Conservation (phyloP, 192 early-diverging fungal genomes). For the Coemansia sp. region DNA sequence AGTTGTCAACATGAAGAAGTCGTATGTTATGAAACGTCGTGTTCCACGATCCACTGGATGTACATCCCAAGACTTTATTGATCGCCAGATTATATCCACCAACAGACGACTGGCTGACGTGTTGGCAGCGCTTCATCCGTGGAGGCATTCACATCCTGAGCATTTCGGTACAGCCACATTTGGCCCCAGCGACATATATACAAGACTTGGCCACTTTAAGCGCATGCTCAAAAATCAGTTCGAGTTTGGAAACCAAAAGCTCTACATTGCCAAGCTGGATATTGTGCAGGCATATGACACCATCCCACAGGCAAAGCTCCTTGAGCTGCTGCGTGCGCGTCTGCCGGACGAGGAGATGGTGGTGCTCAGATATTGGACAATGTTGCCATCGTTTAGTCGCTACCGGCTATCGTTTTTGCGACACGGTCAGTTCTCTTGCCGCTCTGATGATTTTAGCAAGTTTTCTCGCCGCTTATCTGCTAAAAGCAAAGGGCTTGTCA, state of each 20-base stretch:
- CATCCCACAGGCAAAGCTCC: constrained; percentile 72
- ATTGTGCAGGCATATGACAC: constrained; percentile 76
- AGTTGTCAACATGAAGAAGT: constrained; percentile 68
- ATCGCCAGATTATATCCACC: constrained; percentile 14
- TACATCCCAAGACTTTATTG: constrained; percentile 12
- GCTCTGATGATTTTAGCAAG: constrained; percentile 47
- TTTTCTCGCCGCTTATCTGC: constrained; percentile 53
- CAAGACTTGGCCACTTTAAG: constrained; percentile 50
- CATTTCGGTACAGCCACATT: constrained; percentile 43
- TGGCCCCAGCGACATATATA: constrained; percentile 53
- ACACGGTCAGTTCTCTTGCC: constrained; percentile 32
- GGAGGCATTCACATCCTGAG: constrained; percentile 19
- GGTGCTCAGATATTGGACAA: constrained; percentile 62
- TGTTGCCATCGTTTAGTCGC: constrained; percentile 42
- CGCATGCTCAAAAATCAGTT: neutral
- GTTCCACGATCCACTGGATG: neutral
- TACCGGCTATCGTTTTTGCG: constrained; percentile 20
- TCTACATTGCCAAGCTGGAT: constrained; percentile 85
- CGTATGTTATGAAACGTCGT: constrained; percentile 12
- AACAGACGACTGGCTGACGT: constrained; percentile 18
- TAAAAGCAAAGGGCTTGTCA: constrained; percentile 57
- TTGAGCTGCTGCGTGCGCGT: constrained; percentile 15
- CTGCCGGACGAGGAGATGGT: constrained; percentile 62
- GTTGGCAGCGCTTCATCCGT: constrained; percentile 30
- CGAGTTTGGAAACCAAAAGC: constrained; percentile 2